Conservation (phyloP, 2,329 filamentous ascomycete species). For the Colletotrichum somersetense region DNA sequence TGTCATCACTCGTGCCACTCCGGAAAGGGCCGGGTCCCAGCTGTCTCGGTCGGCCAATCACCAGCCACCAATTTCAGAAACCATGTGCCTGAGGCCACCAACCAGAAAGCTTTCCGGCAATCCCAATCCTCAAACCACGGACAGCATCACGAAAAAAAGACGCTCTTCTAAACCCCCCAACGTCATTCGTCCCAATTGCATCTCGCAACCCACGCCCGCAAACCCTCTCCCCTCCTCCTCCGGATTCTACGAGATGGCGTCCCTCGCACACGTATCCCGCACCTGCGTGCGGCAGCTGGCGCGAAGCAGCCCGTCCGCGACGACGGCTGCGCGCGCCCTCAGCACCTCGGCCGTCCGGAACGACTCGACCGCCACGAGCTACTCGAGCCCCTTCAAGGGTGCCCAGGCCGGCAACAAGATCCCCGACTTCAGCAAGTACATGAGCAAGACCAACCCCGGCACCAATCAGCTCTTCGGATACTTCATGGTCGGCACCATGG, state of each 20-base stretch:
- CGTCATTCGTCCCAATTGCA: slow-evolving; percentile 44
- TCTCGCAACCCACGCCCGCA: slow-evolving; percentile 25
- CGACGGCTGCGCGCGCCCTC: slow-evolving; percentile 64
- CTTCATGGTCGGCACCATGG: slow-evolving; percentile 98
- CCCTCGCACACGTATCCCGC: slow-evolving; percentile 77
- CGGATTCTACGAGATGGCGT: slow-evolving; percentile 67
- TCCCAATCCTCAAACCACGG: slow-evolving; percentile 49
- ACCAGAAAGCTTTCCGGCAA: slow-evolving; percentile 45
- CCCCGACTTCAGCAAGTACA: slow-evolving; percentile 91
- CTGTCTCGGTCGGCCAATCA: slow-evolving; percentile 57
- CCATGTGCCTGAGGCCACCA: slow-evolving; percentile 45
- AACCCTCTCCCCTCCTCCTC: slow-evolving; percentile 41
- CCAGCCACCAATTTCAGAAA: slow-evolving; percentile 60
- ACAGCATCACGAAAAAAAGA: slow-evolving; percentile 45
- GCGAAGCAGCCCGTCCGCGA: slow-evolving; percentile 54
- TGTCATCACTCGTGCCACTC: slow-evolving; percentile 36
- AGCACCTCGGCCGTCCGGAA: slow-evolving; percentile 66
- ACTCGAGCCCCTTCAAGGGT: slow-evolving; percentile 75
- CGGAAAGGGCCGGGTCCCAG: slow-evolving; percentile 43
- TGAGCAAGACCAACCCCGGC: slow-evolving; percentile 74
- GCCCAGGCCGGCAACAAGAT: slow-evolving; percentile 75
- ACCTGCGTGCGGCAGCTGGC: slow-evolving; percentile 73
- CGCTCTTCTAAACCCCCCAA: slow-evolving; percentile 40
- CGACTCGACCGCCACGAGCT: slow-evolving; percentile 60
- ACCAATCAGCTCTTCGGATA: slow-evolving; percentile 93